Evolutionary conservation across 1,139 yeast species (phyloP).

Genomic region (Nematodospora anomalae): DNA sequence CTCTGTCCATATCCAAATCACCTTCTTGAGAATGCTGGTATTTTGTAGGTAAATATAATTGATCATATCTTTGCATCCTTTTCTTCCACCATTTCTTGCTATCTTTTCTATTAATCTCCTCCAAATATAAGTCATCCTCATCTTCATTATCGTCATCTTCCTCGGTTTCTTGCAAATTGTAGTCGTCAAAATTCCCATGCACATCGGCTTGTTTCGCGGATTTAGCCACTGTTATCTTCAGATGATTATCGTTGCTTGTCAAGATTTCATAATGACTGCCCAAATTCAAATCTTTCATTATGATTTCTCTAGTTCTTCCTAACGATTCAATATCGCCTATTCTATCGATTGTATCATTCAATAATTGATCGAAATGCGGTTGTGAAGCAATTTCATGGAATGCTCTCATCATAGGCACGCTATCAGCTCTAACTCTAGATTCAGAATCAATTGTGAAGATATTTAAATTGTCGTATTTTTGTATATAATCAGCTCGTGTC

Average conservation of each 20-base stretch:
- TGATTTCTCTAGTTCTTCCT: conserved; percentile 79
- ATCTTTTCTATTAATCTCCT: conserved; percentile 41
- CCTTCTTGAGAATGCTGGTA: conserved; percentile 7
- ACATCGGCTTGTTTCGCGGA: conserved; percentile 22
- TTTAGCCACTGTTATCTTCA: conserved; percentile 17
- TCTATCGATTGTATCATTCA: conserved; percentile 68
- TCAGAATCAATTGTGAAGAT: conserved; percentile 77
- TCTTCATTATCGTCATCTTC: conserved; percentile 35
- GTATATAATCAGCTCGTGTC: conserved; percentile 83
- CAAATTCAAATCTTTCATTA: conserved; percentile 64
- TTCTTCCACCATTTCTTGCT: conserved; percentile 47
- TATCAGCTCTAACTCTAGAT: conserved; percentile 76
- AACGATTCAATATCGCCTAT: conserved; percentile 76
- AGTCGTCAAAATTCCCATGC: conserved; percentile 20
- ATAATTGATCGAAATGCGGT: conserved; percentile 69
- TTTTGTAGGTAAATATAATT: conserved; percentile 12
- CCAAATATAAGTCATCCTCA: conserved; percentile 34
- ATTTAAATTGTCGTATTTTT: conserved; percentile 69
- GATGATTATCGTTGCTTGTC: conserved; percentile 15
- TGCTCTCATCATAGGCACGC: conserved; percentile 88
- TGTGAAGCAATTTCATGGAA: conserved; percentile 74
- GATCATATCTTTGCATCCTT: conserved; percentile 39
- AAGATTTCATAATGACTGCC: conserved; percentile 47
- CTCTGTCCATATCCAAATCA: conserved; percentile 13
- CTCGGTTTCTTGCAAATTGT: conserved; percentile 17